Evolutionary conservation across 768 basidiomycete species (phyloP).

Genomic region (Boletus tomentosulus): DNA sequence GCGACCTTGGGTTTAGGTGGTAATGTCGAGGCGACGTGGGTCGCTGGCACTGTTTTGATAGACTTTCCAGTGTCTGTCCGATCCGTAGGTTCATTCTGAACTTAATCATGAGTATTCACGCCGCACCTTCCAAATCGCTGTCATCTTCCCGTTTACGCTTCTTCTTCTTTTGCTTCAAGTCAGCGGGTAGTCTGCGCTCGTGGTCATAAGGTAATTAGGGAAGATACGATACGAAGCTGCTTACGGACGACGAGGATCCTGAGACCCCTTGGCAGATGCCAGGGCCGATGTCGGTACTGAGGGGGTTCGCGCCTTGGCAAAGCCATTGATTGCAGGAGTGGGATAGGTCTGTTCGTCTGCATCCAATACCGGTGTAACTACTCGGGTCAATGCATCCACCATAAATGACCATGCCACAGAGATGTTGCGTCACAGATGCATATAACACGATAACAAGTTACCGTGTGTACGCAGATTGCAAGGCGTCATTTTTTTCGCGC

Average conservation of each 20-base stretch:
- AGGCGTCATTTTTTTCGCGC: slow-evolving; percentile 5
- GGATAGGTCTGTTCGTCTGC: slow-evolving; percentile 45
- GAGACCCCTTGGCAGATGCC: slow-evolving; percentile 49
- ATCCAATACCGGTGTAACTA: slow-evolving; percentile 47
- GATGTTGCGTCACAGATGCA: slow-evolving; percentile 8
- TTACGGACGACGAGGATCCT: slow-evolving; percentile 64
- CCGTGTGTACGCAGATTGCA: not conserved
- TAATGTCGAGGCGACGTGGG: slow-evolving; percentile 34
- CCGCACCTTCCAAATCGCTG: slow-evolving; percentile 67
- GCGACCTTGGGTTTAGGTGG: slow-evolving; percentile 57
- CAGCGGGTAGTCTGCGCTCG: slow-evolving; percentile 36
- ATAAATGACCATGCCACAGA: slow-evolving; percentile 12
- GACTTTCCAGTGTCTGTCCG: slow-evolving; percentile 47
- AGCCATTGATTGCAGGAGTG: slow-evolving; percentile 28
- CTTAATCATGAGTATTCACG: slow-evolving; percentile 8
- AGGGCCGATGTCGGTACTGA: slow-evolving; percentile 45
- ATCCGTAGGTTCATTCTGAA: slow-evolving; percentile 6
- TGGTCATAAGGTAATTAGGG: slow-evolving; percentile 1
- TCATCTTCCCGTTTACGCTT: slow-evolving; percentile 79
- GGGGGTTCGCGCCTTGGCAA: slow-evolving; percentile 45
- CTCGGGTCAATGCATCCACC: slow-evolving; percentile 2
- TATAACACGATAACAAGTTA: not conserved
- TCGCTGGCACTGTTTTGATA: slow-evolving; percentile 57
- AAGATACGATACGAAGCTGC: slow-evolving; percentile 21
- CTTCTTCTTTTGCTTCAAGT: slow-evolving; percentile 76